Percentiles rank a stretch among this genome's conserved stretches.
phyloP scores from a whole-genome alignment of 371 early-diverging fungal genomes.

The Haplosporangium sp. region DNA sequence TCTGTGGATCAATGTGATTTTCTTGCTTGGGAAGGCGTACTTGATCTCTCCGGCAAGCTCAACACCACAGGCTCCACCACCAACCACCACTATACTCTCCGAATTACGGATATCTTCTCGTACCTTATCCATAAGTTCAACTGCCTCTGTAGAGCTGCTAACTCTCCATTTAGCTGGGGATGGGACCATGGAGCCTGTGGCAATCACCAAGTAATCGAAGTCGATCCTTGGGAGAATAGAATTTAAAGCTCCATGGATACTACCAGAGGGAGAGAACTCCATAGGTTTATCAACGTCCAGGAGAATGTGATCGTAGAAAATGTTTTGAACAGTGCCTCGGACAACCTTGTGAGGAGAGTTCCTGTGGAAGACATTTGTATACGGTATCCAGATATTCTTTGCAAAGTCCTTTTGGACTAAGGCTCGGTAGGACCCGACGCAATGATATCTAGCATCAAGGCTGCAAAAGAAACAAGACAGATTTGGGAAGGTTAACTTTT shows the following conservation, averaged over 20 bases:
- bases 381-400: slow-evolving; percentile 67
- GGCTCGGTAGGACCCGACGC: slow-evolving; percentile 63
- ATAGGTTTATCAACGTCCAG: slow-evolving; percentile 5
- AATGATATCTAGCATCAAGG: slow-evolving; percentile 63
- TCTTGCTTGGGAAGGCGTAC: slow-evolving; percentile 58
- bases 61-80: slow-evolving; percentile 78
- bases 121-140: slow-evolving; percentile 29
- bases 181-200: slow-evolving; percentile 74
- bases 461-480: slow-evolving; percentile 1
- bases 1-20: slow-evolving; percentile 64
- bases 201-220: slow-evolving; percentile 80
- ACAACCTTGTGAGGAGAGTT: slow-evolving; percentile 58
- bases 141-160: slow-evolving; percentile 43
- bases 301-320: slow-evolving; percentile 58
- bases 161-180: slow-evolving; percentile 44
- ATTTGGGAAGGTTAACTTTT: too few species aligned
- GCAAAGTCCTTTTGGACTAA: slow-evolving; percentile 62
- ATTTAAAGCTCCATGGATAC: neutral
- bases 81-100: slow-evolving; percentile 68
- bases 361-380: slow-evolving; percentile 60
- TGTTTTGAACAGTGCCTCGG: slow-evolving; percentile 56
- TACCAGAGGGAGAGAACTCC: neutral
- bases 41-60: slow-evolving; percentile 74
- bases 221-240: slow-evolving; percentile 38
- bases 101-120: slow-evolving; percentile 67